Conservation (phyloP, 495 filamentous ascomycete genomes). For the Daldinia vernicosa region DNA sequence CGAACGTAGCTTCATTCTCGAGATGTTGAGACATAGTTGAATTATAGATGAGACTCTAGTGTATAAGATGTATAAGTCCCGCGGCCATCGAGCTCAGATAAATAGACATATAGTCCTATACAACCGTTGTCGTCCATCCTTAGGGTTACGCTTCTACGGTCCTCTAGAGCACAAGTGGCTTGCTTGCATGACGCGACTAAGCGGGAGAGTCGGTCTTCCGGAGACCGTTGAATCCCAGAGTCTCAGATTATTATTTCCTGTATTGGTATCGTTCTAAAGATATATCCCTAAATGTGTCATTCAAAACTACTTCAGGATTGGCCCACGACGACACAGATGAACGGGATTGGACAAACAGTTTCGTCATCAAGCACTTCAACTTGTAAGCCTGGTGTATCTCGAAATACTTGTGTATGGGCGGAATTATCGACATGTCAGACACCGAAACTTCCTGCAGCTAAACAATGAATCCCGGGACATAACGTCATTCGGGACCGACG, state of each 20-base stretch:
- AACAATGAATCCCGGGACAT: background rate
- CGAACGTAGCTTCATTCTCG: conserved; percentile 28
- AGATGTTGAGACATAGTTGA: conserved; percentile 39
- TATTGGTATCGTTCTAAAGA: background rate
- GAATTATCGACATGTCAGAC: background rate
- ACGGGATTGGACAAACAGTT: background rate
- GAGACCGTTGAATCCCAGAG: conserved; percentile 3
- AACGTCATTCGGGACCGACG: conserved; percentile 1
- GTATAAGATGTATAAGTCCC: background rate
- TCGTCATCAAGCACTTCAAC: background rate
- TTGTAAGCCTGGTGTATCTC: background rate
- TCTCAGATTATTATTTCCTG: conserved; percentile 8
- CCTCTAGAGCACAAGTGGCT: background rate
- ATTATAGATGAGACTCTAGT: background rate
- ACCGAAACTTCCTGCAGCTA: conserved; percentile 1
- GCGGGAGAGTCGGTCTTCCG: conserved; percentile 24
- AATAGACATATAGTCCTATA: background rate
- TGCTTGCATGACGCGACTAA: conserved; percentile 17
- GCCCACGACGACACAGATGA: background rate
- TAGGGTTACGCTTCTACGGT: background rate
- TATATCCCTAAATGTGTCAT: background rate
- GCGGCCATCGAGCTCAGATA: background rate
- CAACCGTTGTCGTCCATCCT: background rate
- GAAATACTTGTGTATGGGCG: background rate
- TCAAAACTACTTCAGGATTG: background rate